Evolutionary conservation across 352 stramenopile genomes (phyloP).

Genomic region (Pythium sp.): DNA sequence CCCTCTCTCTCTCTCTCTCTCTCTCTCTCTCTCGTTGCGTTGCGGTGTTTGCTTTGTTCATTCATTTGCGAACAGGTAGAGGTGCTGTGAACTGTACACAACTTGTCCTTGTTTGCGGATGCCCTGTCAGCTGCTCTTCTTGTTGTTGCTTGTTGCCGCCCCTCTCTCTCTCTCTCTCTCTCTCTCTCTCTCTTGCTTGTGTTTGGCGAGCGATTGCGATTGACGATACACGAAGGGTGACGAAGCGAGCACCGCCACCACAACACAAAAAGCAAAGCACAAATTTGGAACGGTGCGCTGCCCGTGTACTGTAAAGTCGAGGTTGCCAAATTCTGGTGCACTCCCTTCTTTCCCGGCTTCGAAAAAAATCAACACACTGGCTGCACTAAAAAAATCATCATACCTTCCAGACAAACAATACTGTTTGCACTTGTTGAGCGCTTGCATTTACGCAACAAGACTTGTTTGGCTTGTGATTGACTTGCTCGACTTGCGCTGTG

Average conservation of each 20-base stretch:
- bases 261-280: not conserved
- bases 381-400: not conserved
- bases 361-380: constrained; percentile 2
- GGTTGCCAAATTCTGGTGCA: not conserved
- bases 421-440: not conserved
- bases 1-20: not conserved
- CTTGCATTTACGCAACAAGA: not conserved
- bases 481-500: not conserved
- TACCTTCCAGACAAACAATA: not conserved
- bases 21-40: not conserved
- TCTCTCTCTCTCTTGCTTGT: not conserved
- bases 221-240: constrained; percentile 8
- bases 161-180: not conserved
- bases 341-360: constrained; percentile 1
- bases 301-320: constrained; percentile 1
- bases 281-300: not conserved
- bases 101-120: not conserved
- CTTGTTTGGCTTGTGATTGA: too few relatives aligned
- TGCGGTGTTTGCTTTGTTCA: not conserved
- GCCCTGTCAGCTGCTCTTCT: not conserved
- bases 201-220: not conserved
- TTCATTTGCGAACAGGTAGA: not conserved
- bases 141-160: not conserved
- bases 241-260: constrained; percentile 5
- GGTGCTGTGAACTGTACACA: not conserved